These are phyloP conservation scores for Zea luxurians DNA, from an alignment of 176 grass and related monocot species.

Conservation along the genomic window DNA sequence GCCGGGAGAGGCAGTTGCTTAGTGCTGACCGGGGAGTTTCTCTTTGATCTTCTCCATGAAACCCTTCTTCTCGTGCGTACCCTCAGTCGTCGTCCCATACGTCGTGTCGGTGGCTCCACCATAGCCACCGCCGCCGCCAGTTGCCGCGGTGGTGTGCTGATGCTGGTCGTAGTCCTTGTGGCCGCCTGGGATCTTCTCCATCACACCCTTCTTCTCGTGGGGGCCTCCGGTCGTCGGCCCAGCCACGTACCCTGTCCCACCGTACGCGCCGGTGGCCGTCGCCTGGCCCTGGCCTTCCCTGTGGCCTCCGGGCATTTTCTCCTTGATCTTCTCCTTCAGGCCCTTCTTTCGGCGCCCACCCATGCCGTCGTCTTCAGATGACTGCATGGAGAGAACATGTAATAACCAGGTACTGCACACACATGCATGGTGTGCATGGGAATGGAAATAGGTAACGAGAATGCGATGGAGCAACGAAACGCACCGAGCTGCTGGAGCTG, in stretches of 20 bases:
- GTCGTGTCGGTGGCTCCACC: slow-evolving; percentile 1
- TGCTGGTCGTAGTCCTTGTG: slow-evolving; percentile 24
- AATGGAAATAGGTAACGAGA: no score
- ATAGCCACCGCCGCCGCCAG: slow-evolving; percentile 21
- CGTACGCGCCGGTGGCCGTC: no score
- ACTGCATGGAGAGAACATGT: not conserved
- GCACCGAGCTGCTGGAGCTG: slow-evolving; percentile 50
- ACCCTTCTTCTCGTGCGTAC: slow-evolving; percentile 59
- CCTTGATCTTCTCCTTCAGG: slow-evolving; percentile 78
- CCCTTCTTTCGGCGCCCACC: slow-evolving; percentile 71
- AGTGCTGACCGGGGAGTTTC: slow-evolving; percentile 58
- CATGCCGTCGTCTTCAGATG: slow-evolving; percentile 65
- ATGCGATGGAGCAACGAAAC: not conserved
- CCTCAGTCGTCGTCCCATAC: slow-evolving; percentile 12
- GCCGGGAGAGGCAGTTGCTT: no score
- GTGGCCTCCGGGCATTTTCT: slow-evolving; percentile 49
- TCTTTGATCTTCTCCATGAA: slow-evolving; percentile 73
- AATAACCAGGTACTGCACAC: no score
- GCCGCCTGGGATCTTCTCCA: slow-evolving; percentile 60
- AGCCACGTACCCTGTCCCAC: no score
- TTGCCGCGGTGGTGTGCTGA: slow-evolving; percentile 1
- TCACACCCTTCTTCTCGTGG: slow-evolving; percentile 61
- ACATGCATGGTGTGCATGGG: no score
- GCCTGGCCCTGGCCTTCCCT: not conserved
- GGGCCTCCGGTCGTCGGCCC: not conserved